Evolutionary conservation across 768 basidiomycete species (phyloP).

Genomic region (Thelephora aurantiotincta): DNA sequence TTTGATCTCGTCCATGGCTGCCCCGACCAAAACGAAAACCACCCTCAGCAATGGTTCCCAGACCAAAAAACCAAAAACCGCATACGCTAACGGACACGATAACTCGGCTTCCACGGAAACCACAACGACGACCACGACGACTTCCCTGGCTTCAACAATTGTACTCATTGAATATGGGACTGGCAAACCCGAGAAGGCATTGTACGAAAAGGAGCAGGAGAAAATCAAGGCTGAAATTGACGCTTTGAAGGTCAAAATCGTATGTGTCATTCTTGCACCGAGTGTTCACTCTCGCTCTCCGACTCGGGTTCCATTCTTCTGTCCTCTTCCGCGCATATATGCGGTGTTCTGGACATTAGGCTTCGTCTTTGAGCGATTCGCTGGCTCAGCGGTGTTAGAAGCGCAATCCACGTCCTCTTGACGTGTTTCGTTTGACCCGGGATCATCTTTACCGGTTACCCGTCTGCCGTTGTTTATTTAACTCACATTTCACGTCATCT

Average conservation of each 20-base stretch:
- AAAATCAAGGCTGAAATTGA: constrained; percentile 77
- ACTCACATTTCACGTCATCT: too few species aligned
- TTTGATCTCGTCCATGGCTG: constrained; percentile 14
- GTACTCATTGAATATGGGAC: constrained; percentile 16
- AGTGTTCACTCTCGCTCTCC: constrained; percentile 1
- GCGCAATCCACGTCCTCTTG: too few species aligned
- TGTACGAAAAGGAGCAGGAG: constrained; percentile 78
- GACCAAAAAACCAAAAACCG: constrained; percentile 20
- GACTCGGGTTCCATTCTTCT: too few species aligned
- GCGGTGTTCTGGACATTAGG: not conserved
- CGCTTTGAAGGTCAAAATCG: constrained; percentile 62
- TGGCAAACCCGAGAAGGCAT: constrained; percentile 73
- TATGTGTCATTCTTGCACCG: constrained; percentile 26
- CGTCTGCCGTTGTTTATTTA: too few species aligned
- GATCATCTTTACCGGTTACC: too few species aligned
- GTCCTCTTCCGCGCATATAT: too few species aligned
- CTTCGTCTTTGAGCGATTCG: constrained; percentile 1
- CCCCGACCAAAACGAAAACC: constrained; percentile 39
- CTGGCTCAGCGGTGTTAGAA: too few species aligned
- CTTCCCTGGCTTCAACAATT: constrained; percentile 13
- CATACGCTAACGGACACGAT: constrained; percentile 30
- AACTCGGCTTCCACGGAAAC: constrained; percentile 29
- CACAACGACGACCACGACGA: constrained; percentile 19
- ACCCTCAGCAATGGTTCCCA: constrained; percentile 22
- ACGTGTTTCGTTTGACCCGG: too few species aligned